Conservation (phyloP, 1,284 basidiomycete genomes). For the Thecaphora thlaspeos region DNA sequence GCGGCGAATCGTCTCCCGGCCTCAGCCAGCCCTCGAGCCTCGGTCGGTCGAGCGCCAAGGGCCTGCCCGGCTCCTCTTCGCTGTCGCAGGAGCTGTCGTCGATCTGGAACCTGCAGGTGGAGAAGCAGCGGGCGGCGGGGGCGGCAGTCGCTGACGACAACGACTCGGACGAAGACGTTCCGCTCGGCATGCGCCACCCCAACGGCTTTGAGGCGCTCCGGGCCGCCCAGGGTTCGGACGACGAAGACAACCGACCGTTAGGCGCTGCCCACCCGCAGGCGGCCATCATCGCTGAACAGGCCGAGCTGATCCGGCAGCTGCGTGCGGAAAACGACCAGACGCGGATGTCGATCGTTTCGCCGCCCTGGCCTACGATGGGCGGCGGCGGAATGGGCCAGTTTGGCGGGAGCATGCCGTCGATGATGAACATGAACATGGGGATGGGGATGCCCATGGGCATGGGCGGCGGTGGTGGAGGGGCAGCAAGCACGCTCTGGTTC, state of each 20-base stretch:
- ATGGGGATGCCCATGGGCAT: conserved; percentile 12
- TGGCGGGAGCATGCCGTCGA: too few relatives aligned
- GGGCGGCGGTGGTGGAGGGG: too few relatives aligned
- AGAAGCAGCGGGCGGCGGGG: neutral
- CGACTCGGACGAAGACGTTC: conserved; percentile 46
- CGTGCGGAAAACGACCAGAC: conserved; percentile 39
- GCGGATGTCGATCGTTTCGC: conserved; percentile 18
- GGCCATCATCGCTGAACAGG: conserved; percentile 55
- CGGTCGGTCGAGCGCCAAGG: too few relatives aligned
- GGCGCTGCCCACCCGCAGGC: conserved; percentile 51
- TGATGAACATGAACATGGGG: conserved; percentile 8
- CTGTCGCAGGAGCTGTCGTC: neutral
- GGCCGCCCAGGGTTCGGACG: conserved; percentile 17
- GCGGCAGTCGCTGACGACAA: too few relatives aligned
- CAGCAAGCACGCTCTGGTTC: too few relatives aligned
- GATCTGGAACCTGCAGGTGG: neutral
- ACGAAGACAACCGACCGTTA: conserved; percentile 46
- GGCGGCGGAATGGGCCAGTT: conserved; percentile 8
- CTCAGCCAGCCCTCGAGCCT: too few relatives aligned
- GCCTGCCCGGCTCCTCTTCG: too few relatives aligned
- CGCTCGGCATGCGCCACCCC: conserved; percentile 38
- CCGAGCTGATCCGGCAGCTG: conserved; percentile 47
- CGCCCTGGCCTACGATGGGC: conserved; percentile 18
- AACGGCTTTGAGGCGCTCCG: too few relatives aligned
- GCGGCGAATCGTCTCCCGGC: neutral